Evolutionary conservation across 257 asterid genomes (phyloP), one percentile per base, ranked within the genome.

Genomic region (Linaria vulgaris): DNA sequence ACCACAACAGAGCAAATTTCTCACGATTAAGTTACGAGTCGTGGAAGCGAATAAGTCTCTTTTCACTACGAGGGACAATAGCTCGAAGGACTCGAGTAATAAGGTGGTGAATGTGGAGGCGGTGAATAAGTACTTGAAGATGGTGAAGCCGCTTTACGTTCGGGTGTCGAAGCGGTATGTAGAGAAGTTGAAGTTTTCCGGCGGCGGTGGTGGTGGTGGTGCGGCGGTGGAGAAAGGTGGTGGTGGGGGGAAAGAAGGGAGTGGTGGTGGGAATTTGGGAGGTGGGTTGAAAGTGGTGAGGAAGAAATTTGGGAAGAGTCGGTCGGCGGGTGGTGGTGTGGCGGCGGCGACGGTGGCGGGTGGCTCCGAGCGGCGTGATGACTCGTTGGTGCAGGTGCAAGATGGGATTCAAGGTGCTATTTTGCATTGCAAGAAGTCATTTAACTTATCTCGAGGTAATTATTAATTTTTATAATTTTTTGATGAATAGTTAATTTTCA

Each of bases 361-460:
- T 41, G 9, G 37, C 37, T 66, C 94, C 12, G 76, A 72, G 64
- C 82, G 95, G 37, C 87, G 91, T 0, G 98, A 91, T 31, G 96
- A 85, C 68, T 88, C 98, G 39, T 71, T 88, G 69, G 19, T 85
- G 73, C 88, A 82, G 83, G 69, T 86, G 59, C 90, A 86, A 70
- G 96, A 91, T 55, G 98, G 91, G 61, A 91, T 91, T 21, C 95
- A 85, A 69, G 80, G 96, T 57, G 97, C 97, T 58, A 91, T 91
- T 73, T 52, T 84, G 65, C 96, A 91, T 56, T 91, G 96, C 90
- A 91, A 91, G 79, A 80, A 72, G 64, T 91, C 96, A 1, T 91
- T 86, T 80, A 86, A 91, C 56, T 79, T 92, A 15, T 72, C 90
- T 8, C 63, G 85, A 81, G 96, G 96, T 88, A 75, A 55, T 53